These are phyloP conservation scores for Trametes sp. DNA, from an alignment of 1,284 basidiomycete species.

Conservation along the genomic window DNA sequence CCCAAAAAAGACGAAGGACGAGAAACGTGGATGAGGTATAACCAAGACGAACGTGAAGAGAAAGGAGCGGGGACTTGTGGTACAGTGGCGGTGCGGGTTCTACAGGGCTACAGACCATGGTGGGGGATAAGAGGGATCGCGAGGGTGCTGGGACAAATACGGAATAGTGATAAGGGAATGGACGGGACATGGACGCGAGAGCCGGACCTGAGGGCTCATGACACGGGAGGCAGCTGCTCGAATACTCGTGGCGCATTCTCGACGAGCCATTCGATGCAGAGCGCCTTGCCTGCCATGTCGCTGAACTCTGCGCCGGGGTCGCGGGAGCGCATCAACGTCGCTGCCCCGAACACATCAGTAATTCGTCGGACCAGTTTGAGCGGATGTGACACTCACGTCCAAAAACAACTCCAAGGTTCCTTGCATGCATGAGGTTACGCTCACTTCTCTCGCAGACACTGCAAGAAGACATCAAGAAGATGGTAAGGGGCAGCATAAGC, in stretches of 20 bases:
- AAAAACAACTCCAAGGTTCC: constrained; percentile 99
- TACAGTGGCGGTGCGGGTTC: constrained; percentile 27
- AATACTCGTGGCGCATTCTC: constrained; percentile 84
- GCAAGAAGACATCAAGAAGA: not conserved
- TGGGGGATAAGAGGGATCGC: constrained; percentile 8
- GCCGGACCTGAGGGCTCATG: constrained; percentile 1
- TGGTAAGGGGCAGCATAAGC: not conserved
- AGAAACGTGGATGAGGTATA: constrained; percentile 11
- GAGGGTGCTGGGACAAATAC: constrained; percentile 19
- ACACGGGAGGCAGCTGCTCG: constrained; percentile 31
- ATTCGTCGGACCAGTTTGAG: not conserved
- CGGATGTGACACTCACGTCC: constrained; percentile 77
- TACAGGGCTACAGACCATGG: constrained; percentile 32
- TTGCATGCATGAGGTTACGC: constrained; percentile 92
- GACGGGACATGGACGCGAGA: not conserved
- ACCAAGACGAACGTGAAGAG: constrained; percentile 4
- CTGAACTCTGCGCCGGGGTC: constrained; percentile 91
- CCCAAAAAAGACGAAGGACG: constrained; percentile 3
- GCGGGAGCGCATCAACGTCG: constrained; percentile 91
- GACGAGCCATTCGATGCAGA: constrained; percentile 91
- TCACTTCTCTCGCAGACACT: constrained; percentile 77
- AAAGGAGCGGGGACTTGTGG: constrained; percentile 16
- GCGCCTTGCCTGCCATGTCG: constrained; percentile 96
- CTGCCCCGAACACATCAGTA: constrained; percentile 51
- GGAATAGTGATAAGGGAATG: constrained; percentile 17